Base-by-base conservation (phyloP, 78 protist genomes). In the Chrysochromulina parva region DNA sequence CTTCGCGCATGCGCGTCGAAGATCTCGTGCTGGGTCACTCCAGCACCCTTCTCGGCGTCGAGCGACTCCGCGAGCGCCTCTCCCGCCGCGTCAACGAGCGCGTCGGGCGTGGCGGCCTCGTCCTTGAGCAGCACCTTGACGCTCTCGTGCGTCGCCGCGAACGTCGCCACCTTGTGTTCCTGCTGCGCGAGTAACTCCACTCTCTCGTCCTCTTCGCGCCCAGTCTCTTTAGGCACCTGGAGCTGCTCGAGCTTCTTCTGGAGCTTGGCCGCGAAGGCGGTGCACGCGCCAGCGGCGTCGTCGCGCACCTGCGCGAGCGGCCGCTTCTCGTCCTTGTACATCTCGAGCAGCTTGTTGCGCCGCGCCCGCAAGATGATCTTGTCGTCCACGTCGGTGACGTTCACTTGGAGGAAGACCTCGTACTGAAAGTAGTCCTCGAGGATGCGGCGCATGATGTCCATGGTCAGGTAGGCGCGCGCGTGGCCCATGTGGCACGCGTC, bases 331-430 rank as follows among this genome's bases (percentile, higher is more conserved):
- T 47, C 85, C 7, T 0, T 2, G 47, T 62, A 94, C 59, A 59
- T 66, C 9, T 3, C 65, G 73, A 93, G 50, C 17, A 97, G 76
- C 20, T 58, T 6, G 38, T 92, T 88, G 48, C n/a, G 93, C 22
- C 94, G 92, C 0, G 98, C 90, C n/a, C 96, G 81, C 73, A 93
- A 65, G 81, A 98, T 97, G 92, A 98, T 98, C 95, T 99, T 99
- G 90, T 99, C 99, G 91, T 99, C 99, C 10, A 99, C 94, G 91
- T 99, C 99, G 50, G 99, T 99, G 89, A 99, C 92, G 95, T 98
- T 98, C 98, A 98, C 62, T 11, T 66, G 92, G 13, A 53, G 38
- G n/a, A 74, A 1, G 50, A 98, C 90, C 58, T 94, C 92, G 88
- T 94, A 96, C 52, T 93, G 90, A 16, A 99, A 96, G 94, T 98